phyloP scores from a whole-genome alignment of 2,329 filamentous ascomycete species.

The Zasmidium angulare region DNA sequence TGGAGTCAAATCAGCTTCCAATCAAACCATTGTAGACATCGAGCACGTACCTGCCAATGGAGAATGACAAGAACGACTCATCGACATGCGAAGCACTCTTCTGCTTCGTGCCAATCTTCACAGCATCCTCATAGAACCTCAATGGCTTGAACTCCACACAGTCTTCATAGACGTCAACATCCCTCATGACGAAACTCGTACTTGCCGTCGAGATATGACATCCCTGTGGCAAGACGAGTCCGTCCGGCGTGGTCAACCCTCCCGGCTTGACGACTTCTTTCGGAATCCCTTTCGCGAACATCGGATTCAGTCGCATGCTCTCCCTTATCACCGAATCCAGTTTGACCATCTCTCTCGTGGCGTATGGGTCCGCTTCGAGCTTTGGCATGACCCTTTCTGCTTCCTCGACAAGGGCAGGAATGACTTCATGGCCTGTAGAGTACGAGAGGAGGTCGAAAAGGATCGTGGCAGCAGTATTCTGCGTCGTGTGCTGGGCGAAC shows the following conservation, averaged over 20 bases:
- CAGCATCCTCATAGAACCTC: constrained; percentile 17
- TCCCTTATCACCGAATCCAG: constrained; percentile 29
- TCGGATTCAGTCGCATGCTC: constrained; percentile 18
- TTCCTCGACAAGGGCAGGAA: constrained; percentile 18
- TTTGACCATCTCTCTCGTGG: constrained; percentile 16
- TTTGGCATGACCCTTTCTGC: constrained; percentile 9
- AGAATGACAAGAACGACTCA: constrained; percentile 22
- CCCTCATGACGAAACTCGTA: constrained; percentile 19
- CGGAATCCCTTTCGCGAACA: constrained; percentile 15
- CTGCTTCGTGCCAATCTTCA: background rate
- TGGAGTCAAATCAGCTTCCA: background rate
- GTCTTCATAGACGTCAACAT: constrained; percentile 18
- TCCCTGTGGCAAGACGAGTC: constrained; percentile 19
- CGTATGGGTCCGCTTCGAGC: constrained; percentile 4
- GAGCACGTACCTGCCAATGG: constrained; percentile 15
- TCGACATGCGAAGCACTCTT: constrained; percentile 10
- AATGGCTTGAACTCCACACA: constrained; percentile 24
- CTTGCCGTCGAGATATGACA: constrained; percentile 21
- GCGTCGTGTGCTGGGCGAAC: constrained; percentile 23
- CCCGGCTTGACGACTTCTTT: constrained; percentile 21
- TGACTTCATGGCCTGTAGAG: constrained; percentile 6
- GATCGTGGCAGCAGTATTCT: constrained; percentile 15
- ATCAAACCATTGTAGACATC: too few species aligned
- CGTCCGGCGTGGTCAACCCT: constrained; percentile 26
- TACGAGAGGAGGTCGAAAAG: constrained; percentile 20